Evolutionary conservation across 2,329 filamentous ascomycete genomes (phyloP).

Genomic region (Xylariaceae sp.): DNA sequence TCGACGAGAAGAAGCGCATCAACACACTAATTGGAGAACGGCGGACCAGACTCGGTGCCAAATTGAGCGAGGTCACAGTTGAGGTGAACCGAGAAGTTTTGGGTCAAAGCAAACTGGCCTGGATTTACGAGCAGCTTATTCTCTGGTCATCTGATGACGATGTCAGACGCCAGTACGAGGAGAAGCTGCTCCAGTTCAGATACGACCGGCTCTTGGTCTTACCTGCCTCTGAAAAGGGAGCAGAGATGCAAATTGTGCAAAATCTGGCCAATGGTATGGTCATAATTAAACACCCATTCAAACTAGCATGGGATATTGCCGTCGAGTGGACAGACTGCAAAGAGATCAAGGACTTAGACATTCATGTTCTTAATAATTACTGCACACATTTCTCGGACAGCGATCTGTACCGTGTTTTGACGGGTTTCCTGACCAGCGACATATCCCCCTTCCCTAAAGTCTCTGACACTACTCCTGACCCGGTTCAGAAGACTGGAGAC

Average conservation of each 20-base stretch:
- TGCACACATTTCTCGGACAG: conserved; percentile 78
- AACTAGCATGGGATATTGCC: conserved; percentile 84
- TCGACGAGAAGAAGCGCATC: conserved; percentile 82
- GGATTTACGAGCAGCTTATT: conserved; percentile 77
- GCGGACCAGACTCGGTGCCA: conserved; percentile 80
- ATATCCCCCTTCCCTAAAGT: conserved; percentile 72
- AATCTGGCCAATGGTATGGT: conserved; percentile 89
- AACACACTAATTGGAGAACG: conserved; percentile 88
- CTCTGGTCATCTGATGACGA: conserved; percentile 90
- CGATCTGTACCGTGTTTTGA: conserved; percentile 77
- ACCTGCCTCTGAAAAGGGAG: conserved; percentile 59
- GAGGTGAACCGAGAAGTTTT: conserved; percentile 88
- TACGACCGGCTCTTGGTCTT: conserved; percentile 73
- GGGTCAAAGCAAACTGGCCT: conserved; percentile 69
- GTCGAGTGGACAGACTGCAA: conserved; percentile 85
- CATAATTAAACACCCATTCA: conserved; percentile 87
- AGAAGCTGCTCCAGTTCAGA: conserved; percentile 79
- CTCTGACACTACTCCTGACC: conserved; percentile 14
- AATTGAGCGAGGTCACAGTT: conserved; percentile 73
- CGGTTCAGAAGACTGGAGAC: conserved; percentile 28
- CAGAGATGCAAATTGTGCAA: conserved; percentile 68
- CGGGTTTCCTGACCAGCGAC: conserved; percentile 75
- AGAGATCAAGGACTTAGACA: conserved; percentile 71
- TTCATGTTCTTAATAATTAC: conserved; percentile 73
- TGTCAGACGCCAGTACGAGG: conserved; percentile 76